These are phyloP conservation scores for Oryza nivara DNA, from an alignment of 176 grass and related monocot genomes.

Conservation along the genomic window DNA sequence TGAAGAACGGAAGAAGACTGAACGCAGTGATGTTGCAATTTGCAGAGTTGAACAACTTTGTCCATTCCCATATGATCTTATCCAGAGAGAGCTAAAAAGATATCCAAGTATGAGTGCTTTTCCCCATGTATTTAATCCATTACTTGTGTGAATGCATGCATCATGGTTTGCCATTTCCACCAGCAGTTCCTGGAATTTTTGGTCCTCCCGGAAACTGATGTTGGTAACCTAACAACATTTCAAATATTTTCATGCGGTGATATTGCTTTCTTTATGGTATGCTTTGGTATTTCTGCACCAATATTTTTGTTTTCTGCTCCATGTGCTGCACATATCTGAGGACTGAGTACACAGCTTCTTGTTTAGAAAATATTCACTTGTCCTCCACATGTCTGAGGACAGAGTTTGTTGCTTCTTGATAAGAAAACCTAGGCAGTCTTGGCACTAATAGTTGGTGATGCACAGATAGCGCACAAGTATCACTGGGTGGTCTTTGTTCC, in stretches of 20 bases:
- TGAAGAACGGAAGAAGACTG: constrained; percentile 65
- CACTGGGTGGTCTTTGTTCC: background rate
- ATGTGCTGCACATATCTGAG: background rate
- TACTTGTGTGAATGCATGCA: constrained; percentile 9
- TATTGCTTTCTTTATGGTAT: background rate
- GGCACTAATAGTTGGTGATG: background rate
- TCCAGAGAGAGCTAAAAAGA: constrained; percentile 91
- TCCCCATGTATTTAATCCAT: constrained; percentile 22
- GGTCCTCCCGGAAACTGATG: background rate
- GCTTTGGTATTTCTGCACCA: constrained; percentile 12
- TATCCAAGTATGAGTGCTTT: constrained; percentile 76
- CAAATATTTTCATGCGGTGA: background rate
- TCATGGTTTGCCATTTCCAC: background rate
- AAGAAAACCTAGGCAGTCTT: background rate
- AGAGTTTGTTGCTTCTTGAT: background rate
- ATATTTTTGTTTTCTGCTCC: background rate
- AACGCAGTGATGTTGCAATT: constrained; percentile 77
- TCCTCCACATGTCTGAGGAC: background rate
- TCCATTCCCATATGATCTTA: constrained; percentile 88
- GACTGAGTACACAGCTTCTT: constrained; percentile 1
- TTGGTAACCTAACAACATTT: background rate
- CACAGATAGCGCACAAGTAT: background rate
- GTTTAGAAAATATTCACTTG: background rate
- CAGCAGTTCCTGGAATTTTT: background rate
- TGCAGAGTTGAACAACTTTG: constrained; percentile 93